These are phyloP conservation scores for Cutaneotrichosporon sp. DNA, from an alignment of 1,284 basidiomycete species.

Conservation along the genomic window DNA sequence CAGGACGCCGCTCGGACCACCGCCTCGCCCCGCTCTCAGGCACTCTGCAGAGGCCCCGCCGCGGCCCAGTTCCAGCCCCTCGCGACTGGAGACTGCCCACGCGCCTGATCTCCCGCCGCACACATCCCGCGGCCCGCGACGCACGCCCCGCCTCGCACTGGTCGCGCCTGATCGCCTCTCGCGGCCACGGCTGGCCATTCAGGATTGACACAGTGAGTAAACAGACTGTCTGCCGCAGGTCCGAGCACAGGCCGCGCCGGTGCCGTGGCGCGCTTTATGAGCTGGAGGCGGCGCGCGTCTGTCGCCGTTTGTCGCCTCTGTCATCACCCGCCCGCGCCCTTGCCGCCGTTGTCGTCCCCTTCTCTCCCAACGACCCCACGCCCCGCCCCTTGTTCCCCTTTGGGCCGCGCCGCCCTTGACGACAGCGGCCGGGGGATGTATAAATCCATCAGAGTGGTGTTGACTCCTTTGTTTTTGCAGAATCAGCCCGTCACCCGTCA, in stretches of 20 bases:
- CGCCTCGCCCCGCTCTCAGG: no score
- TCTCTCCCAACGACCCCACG: background rate
- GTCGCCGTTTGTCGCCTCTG: background rate
- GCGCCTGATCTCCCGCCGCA: background rate
- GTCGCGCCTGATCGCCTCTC: conserved; percentile 1
- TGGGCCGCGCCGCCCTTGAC: background rate
- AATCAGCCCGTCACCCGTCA: no score
- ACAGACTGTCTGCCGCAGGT: background rate
- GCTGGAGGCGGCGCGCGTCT: background rate
- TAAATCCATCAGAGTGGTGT: background rate
- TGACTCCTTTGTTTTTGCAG: background rate
- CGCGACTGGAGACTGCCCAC: no score
- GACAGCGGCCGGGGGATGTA: background rate
- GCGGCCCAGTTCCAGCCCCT: background rate
- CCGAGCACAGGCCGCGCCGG: background rate
- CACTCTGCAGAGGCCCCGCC: no score
- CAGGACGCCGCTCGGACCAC: no score
- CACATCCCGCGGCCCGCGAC: background rate
- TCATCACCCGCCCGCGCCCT: background rate
- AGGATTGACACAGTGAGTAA: no score
- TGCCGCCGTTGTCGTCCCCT: background rate
- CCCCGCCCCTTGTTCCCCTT: background rate
- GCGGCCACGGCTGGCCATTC: no score
- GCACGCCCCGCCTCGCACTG: background rate
- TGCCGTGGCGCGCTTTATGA: background rate